These are phyloP conservation scores for Leonotis leonurus DNA, from an alignment of 257 asterid genomes.

Conservation along the genomic window DNA sequence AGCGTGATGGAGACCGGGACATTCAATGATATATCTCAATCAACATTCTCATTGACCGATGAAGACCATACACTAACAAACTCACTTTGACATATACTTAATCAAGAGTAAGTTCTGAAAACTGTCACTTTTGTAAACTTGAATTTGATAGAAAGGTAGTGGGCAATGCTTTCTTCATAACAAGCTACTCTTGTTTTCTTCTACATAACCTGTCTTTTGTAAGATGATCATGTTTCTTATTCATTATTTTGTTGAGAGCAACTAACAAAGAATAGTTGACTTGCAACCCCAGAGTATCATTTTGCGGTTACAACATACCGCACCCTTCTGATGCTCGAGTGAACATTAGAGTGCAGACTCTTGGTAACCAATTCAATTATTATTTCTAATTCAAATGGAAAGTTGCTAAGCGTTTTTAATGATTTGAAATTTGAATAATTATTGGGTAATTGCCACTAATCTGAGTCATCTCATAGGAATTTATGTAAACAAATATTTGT, in stretches of 20 bases:
- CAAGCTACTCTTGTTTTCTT: too few species aligned
- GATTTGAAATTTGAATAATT: too few species aligned
- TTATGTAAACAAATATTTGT: too few species aligned
- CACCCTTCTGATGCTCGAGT: constrained; percentile 94
- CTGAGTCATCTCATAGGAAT: too few species aligned
- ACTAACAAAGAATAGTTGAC: background rate
- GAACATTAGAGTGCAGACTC: constrained; percentile 85
- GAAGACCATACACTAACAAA: constrained; percentile 93
- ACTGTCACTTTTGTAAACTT: background rate
- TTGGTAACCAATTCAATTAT: constrained; percentile 40
- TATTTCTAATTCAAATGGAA: background rate
- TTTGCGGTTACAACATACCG: constrained; percentile 92
- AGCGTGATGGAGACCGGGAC: constrained; percentile 76
- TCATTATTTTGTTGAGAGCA: background rate
- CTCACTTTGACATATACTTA: constrained; percentile 65
- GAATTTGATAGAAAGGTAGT: background rate
- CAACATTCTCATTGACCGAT: constrained; percentile 66
- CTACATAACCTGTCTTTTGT: background rate
- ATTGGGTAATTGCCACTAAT: too few species aligned
- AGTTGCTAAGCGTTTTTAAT: too few species aligned
- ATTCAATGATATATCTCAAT: constrained; percentile 51
- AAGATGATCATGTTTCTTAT: background rate
- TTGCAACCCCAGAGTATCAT: constrained; percentile 78
- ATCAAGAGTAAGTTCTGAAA: constrained; percentile 66
- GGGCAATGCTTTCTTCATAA: too few species aligned